Base-by-base conservation (phyloP, 352 stramenopile species). In the Phytophthora ohioensis region DNA sequence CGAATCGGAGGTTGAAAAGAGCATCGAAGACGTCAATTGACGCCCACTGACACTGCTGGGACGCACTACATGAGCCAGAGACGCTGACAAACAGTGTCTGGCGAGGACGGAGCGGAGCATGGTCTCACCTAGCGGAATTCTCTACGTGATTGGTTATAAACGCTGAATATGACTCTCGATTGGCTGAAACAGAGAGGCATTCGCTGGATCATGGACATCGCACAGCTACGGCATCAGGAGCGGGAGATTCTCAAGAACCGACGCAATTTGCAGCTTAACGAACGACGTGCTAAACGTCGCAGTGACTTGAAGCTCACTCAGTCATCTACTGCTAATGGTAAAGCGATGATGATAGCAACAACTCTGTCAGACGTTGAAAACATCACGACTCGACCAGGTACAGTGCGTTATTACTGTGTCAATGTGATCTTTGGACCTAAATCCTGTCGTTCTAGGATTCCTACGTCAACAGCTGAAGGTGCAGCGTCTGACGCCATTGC, bases 391-490 rank as follows among this genome's bases (percentile, higher is more conserved):
- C 72, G 71, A 65, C 41, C 56, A 69, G 81, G 79, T 87, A 48
- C 21, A 13, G 35, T 15, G 27, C 3, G 21, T 11, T 7, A 35
- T 0, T 46, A 11, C 2, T 11, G 21, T 2, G 21, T 27, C 21
- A 27, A 27, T 27, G 21, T 27, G 21, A 27, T 27, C 21, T 27
- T 27, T 27, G 21, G 21, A 27, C 21, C 21, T 27, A 27, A 27
- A 27, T 27, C 21, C 21, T 27, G 21, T 57, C 1, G 38, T 11
- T 34, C 7, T 42, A 94, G 84, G 81, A 13, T 92, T 87, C 27
- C 13, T 91, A 9, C 52, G 13, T 0, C 60, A 82, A 32, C 79
- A 91, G 45, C 66, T 90, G 11, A 36, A 52, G 4, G 13, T 47
- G 0, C 4, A 39, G 4, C 13, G 17, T 9, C 31, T 87, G 38